Evolutionary conservation across 805 yeast genomes (phyloP).

Genomic region (Starmerella stigmatis): DNA sequence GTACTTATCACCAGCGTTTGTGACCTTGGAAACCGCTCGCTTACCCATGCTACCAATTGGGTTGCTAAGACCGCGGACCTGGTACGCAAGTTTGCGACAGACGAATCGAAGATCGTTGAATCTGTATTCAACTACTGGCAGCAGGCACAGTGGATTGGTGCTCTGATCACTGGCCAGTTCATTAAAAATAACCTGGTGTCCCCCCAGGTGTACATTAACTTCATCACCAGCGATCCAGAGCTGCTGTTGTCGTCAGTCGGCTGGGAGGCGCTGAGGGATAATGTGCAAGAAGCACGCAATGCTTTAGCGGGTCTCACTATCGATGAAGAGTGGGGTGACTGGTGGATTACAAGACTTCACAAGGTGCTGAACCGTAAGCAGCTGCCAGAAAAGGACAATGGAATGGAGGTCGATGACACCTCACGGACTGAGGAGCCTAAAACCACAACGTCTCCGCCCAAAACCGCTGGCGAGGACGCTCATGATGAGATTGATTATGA

Average conservation of each 20-base stretch:
- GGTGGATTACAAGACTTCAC: constrained; percentile 23
- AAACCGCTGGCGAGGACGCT: background rate
- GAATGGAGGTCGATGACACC: constrained; percentile 1
- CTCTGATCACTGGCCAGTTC: constrained; percentile 45
- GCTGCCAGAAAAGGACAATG: background rate
- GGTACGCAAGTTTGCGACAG: constrained; percentile 27
- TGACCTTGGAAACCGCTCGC: constrained; percentile 77
- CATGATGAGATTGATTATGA: background rate
- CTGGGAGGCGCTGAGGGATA: constrained; percentile 24
- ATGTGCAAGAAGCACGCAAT: constrained; percentile 13
- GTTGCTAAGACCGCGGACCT: constrained; percentile 35
- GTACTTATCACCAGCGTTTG: constrained; percentile 62
- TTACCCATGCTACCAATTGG: constrained; percentile 61
- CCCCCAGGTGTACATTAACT: constrained; percentile 36
- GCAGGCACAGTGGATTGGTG: constrained; percentile 54
- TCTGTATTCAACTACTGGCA: constrained; percentile 57
- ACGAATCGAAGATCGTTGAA: constrained; percentile 38
- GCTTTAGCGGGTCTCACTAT: constrained; percentile 5
- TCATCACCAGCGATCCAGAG: constrained; percentile 32
- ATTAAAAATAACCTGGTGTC: constrained; percentile 38
- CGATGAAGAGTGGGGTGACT: constrained; percentile 21
- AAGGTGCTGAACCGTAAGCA: constrained; percentile 16
- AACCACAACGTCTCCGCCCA: background rate
- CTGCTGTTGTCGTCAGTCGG: constrained; percentile 25
- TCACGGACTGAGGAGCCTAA: too few species aligned